Conservation (phyloP, 805 yeast genomes). For the Cyberlindnera misumaiensis region DNA sequence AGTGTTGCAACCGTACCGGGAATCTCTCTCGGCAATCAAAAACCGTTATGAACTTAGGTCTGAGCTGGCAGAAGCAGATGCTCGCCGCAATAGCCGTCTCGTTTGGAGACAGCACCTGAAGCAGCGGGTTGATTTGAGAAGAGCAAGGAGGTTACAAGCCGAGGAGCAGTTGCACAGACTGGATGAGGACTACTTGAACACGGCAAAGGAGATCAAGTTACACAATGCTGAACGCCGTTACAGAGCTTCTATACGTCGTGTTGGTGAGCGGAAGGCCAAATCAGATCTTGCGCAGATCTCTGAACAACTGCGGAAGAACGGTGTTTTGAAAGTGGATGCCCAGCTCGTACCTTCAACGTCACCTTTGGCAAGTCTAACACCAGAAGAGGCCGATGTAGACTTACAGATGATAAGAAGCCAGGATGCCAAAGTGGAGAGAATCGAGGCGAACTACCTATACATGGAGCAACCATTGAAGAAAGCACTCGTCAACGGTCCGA, state of each 20-base stretch:
- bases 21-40: slow-evolving; percentile 7
- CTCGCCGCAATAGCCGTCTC: slow-evolving; percentile 12
- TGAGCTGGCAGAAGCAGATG: slow-evolving; percentile 13
- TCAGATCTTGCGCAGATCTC: slow-evolving; percentile 10
- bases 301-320: slow-evolving; percentile 5
- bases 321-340: background rate
- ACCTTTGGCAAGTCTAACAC: slow-evolving; percentile 8
- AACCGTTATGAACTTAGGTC: slow-evolving; percentile 15
- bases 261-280: slow-evolving; percentile 14
- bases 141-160: slow-evolving; percentile 3
- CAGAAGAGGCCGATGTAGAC: slow-evolving; percentile 16
- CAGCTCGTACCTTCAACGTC: slow-evolving; percentile 3
- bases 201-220: slow-evolving; percentile 6
- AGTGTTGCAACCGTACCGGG: slow-evolving; percentile 12
- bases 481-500: slow-evolving; percentile 6
- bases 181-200: slow-evolving; percentile 14
- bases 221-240: slow-evolving; percentile 9
- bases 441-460: slow-evolving; percentile 18
- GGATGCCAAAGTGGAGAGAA: slow-evolving; percentile 10
- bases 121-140: slow-evolving; percentile 11
- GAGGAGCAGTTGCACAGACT: slow-evolving; percentile 2
- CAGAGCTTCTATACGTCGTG: slow-evolving; percentile 14
- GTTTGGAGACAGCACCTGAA: slow-evolving; percentile 20
- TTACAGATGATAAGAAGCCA: slow-evolving; percentile 7
- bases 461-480: slow-evolving; percentile 16